These are phyloP conservation scores for Paracamarosporium sp. DNA, from an alignment of 2,329 filamentous ascomycete species.

Conservation along the genomic window DNA sequence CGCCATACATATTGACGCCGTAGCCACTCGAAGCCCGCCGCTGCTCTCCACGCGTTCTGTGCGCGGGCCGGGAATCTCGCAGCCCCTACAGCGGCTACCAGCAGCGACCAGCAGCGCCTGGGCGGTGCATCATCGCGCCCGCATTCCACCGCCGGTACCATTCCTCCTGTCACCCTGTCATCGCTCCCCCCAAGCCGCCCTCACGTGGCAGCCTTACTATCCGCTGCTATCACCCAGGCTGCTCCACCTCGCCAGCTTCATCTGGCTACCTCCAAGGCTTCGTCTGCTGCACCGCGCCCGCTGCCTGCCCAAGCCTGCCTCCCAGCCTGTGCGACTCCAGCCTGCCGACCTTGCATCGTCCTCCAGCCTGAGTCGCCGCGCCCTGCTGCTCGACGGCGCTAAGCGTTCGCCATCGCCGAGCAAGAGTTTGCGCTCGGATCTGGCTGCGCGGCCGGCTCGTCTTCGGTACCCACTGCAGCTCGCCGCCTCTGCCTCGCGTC, in stretches of 20 bases:
- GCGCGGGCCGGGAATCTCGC: constrained; percentile 11
- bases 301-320: neutral
- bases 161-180: constrained; percentile 9
- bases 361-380: constrained; percentile 1
- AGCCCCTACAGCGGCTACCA: constrained; percentile 23
- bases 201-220: constrained; percentile 20
- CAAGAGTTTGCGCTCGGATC: constrained; percentile 20
- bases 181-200: constrained; percentile 19
- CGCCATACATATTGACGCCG: constrained; percentile 11
- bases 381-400: neutral
- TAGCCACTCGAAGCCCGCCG: constrained; percentile 7
- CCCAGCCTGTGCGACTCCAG: constrained; percentile 4
- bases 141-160: constrained; percentile 7
- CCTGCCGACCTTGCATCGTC: constrained; percentile 15
- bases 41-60: constrained; percentile 12
- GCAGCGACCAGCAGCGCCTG: constrained; percentile 16
- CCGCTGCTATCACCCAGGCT: constrained; percentile 10
- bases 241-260: constrained; percentile 4
- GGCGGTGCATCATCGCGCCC: constrained; percentile 17
- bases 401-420: constrained; percentile 12
- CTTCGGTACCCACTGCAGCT: constrained; percentile 27
- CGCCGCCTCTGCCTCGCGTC: constrained; percentile 18
- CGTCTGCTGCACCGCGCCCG: neutral
- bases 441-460: constrained; percentile 13
- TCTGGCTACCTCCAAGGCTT: neutral